A percentile compares a stretch with the other conserved stretches of the same genome.
phyloP scores from a whole-genome alignment of 108 stramenopile species.

The Parmales sp. region DNA sequence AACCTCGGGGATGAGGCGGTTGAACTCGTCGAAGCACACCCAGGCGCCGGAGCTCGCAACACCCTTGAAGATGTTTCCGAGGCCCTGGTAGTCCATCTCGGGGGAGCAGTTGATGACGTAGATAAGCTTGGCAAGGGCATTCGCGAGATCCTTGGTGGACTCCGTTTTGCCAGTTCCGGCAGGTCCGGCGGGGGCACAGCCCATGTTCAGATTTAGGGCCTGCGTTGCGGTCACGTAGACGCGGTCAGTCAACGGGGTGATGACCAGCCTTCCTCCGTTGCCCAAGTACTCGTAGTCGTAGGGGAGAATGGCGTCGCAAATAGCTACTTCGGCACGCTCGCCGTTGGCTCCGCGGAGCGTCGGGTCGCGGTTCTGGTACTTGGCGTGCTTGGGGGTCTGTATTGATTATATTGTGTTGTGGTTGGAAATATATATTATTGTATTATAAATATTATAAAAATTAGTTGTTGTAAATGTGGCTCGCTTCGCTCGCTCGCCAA shows the following conservation, averaged over 20 bases:
- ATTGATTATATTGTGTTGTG: too few relatives aligned
- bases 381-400: slow-evolving; percentile 41
- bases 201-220: slow-evolving; percentile 71
- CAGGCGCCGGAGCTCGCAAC: slow-evolving; percentile 51
- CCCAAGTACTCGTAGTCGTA: slow-evolving; percentile 79
- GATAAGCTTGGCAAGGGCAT: slow-evolving; percentile 59
- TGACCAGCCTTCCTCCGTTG: slow-evolving; percentile 64
- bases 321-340: slow-evolving; percentile 62
- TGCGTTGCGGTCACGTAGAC: slow-evolving; percentile 73
- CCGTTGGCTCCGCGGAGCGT: slow-evolving; percentile 40
- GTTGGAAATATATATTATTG: too few relatives aligned
- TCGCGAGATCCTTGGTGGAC: slow-evolving; percentile 64
- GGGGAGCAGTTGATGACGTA: slow-evolving; percentile 75
- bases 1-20: slow-evolving; percentile 67
- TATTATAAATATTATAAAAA: too few relatives aligned
- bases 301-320: slow-evolving; percentile 60
- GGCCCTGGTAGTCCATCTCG: slow-evolving; percentile 58
- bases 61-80: slow-evolving; percentile 67
- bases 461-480: too few relatives aligned
- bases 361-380: slow-evolving; percentile 42
- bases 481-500: too few relatives aligned
- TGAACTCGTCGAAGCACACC: slow-evolving; percentile 72
- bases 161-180: slow-evolving; percentile 77
- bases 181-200: slow-evolving; percentile 69
- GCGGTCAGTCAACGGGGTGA: slow-evolving; percentile 70